These are phyloP conservation scores for Salicornia ramosissima DNA, from an alignment of 148 eudicot species.

Conservation along the genomic window DNA sequence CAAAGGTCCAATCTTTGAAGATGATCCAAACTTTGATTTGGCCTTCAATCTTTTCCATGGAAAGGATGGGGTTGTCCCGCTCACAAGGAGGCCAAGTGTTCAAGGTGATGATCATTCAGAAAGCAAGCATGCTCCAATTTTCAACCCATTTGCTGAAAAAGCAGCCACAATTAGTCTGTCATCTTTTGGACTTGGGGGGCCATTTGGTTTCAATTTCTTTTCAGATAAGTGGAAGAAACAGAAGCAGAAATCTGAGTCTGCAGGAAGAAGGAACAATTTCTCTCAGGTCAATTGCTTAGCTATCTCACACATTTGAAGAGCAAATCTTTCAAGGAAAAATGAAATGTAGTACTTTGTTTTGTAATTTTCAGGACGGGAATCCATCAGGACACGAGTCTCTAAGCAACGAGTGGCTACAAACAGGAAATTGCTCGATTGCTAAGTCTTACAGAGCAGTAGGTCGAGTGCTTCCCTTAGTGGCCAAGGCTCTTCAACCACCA, in stretches of 20 bases:
- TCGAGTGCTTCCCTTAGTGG: conserved; percentile 62
- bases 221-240: conserved; percentile 42
- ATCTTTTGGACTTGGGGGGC: conserved; percentile 73
- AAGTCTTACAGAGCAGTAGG: conserved; percentile 73
- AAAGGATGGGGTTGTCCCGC: conserved; percentile 74
- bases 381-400: conserved; percentile 55
- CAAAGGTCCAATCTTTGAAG: conserved; percentile 88
- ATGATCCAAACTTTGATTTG: conserved; percentile 67
- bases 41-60: conserved; percentile 81
- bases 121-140: conserved; percentile 34
- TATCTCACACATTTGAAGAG: not conserved
- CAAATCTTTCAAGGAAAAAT: not conserved
- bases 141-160: conserved; percentile 63
- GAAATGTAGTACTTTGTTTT: not conserved
- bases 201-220: conserved; percentile 56
- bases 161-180: conserved; percentile 76
- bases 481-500: conserved; percentile 59
- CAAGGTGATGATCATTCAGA: conserved; percentile 25
- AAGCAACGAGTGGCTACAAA: conserved; percentile 61
- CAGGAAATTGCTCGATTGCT: conserved; percentile 75
- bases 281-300: conserved; percentile 33
- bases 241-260: conserved; percentile 44
- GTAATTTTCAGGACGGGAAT: conserved; percentile 39
- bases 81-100: conserved; percentile 33
- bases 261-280: conserved; percentile 30